Evolutionary conservation across 805 yeast genomes (phyloP), one percentile per base, ranked within the genome.

Genomic region (Candida nitratophila): DNA sequence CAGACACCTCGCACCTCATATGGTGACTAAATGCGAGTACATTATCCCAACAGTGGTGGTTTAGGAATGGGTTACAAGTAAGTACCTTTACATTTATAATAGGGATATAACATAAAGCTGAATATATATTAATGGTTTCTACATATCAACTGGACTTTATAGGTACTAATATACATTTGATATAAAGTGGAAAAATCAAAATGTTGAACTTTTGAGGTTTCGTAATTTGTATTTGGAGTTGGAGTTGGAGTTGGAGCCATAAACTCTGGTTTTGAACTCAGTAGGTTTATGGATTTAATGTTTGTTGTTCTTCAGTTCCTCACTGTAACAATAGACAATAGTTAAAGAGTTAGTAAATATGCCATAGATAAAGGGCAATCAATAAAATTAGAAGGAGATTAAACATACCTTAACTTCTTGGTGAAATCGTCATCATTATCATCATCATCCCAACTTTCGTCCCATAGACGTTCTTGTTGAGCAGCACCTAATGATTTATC

Each of bases 361-460:
- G n/a, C n/a, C 15, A 43, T 14, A 29, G 10, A 15, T 15, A 4
- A n/a, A 15, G 14, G 5, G 17, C 14, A 15, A 14, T 20, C 20
- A 19, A 33, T 27, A 14, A 5, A 20, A 32, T 27, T 11, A 16
- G 27, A 31, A 19, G 41, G 6, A 24, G 27, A 24, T 29, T 15
- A 27, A 40, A 58, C 81, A 46, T 65, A 70, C 76, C 81, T 80
- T 60, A 91, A 72, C 54, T 76, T 81, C 49, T 73, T 74, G 37
- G 93, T 79, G 66, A 91, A 93, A 51, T 87, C 88, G 57, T 90
- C 97, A 47, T 86, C 93, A 47, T 83, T 86, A 56, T 90, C 96
- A 49, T 89, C 96, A 61, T 91, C 95, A 53, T 86, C 97, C 99
- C 99, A 91, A 61, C 88, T 91, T 64, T 90, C 96, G 54, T 90